Evolutionary conservation across 106 monocot genomes (phyloP).

Genomic region (Chionographis japonica): DNA sequence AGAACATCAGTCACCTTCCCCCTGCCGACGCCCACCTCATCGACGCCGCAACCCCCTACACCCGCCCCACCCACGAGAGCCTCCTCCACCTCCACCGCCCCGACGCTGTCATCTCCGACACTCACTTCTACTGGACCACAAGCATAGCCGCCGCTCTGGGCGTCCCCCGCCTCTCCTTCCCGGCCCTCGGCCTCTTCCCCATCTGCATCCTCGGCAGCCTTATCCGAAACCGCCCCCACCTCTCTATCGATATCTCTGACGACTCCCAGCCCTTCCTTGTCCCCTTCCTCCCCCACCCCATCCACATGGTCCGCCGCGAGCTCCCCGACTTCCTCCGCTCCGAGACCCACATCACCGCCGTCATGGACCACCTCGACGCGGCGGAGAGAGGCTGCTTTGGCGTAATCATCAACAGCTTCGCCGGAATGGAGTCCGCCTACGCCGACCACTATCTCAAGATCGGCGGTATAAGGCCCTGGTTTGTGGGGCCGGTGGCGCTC

Average conservation of each 20-base stretch:
- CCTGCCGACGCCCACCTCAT: too few relatives aligned
- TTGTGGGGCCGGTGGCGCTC: slow-evolving; percentile 10
- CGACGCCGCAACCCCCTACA: too few relatives aligned
- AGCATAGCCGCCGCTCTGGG: slow-evolving; percentile 1
- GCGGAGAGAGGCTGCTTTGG: background rate
- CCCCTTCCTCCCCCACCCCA: slow-evolving; percentile 7
- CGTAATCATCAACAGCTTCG: slow-evolving; percentile 4
- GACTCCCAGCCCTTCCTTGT: slow-evolving; percentile 5
- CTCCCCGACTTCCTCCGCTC: slow-evolving; percentile 1
- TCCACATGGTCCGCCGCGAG: background rate
- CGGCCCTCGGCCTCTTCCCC: slow-evolving; percentile 8
- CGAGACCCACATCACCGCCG: too few relatives aligned
- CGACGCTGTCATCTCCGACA: slow-evolving; percentile 19
- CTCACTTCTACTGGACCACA: slow-evolving; percentile 6
- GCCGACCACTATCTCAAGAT: background rate
- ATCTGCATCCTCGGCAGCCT: background rate
- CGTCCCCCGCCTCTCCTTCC: slow-evolving; percentile 8
- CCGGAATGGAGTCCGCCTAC: slow-evolving; percentile 11
- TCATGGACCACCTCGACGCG: background rate
- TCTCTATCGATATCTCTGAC: background rate
- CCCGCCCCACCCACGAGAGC: background rate
- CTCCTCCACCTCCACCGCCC: slow-evolving; percentile 17
- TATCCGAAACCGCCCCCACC: too few relatives aligned
- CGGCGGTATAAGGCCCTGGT: background rate
- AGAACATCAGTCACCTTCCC: too few relatives aligned